phyloP scores from a whole-genome alignment of 345 rosid species.

The Rubroshorea leprosula region DNA sequence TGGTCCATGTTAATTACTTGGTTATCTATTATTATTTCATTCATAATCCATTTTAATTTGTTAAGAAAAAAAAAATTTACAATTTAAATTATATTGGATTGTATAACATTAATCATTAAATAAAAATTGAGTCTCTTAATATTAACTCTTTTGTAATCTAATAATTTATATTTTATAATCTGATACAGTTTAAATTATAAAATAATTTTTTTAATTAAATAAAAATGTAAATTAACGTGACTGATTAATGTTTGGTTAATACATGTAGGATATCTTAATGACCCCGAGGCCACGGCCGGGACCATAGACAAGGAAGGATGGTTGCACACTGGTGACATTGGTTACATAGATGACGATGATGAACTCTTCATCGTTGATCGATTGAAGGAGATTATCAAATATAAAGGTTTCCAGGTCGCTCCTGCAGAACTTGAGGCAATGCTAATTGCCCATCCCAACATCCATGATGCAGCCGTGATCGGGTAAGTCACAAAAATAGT shows the following conservation, averaged over 20 bases:
- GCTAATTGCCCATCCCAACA: slow-evolving; percentile 44
- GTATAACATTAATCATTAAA: no score
- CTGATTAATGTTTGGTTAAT: not conserved
- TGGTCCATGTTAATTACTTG: no score
- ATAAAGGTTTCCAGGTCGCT: slow-evolving; percentile 73
- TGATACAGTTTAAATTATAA: no score
- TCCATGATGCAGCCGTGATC: slow-evolving; percentile 57
- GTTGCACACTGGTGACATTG: slow-evolving; percentile 68
- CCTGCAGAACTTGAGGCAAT: slow-evolving; percentile 75
- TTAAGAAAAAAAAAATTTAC: no score
- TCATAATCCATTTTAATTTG: no score
- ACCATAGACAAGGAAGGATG: slow-evolving; percentile 58
- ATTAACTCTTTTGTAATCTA: no score
- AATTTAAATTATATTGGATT: no score
- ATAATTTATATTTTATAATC: no score
- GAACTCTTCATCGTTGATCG: slow-evolving; percentile 67
- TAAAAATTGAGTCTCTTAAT: no score
- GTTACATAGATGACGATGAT: slow-evolving; percentile 57
- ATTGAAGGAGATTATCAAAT: slow-evolving; percentile 64
- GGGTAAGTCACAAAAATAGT: slow-evolving; percentile 33
- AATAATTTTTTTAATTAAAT: no score
- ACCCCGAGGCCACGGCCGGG: slow-evolving; percentile 34
- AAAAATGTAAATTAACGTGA: not conserved
- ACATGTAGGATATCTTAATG: slow-evolving; percentile 40
- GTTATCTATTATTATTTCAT: no score